Base-by-base conservation (phyloP, 2,329 filamentous ascomycete species). In the Shiraia sp. region DNA sequence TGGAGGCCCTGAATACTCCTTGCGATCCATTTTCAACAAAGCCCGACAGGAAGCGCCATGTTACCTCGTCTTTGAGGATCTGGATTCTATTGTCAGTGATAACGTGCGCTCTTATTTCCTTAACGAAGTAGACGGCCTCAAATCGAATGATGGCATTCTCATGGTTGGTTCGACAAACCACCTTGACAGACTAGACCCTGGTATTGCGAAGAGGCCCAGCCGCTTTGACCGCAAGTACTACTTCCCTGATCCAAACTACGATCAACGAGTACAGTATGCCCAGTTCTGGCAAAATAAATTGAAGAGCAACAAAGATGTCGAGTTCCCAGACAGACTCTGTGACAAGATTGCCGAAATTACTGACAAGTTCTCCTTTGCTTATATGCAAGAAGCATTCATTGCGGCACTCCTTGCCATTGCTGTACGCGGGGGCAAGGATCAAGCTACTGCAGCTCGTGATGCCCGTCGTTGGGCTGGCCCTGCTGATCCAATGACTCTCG, bases 101-200 rank as follows among this genome's bases (percentile, higher is more conserved):
- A 50, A 60, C 2, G 80, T 85, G 10, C 75, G 85, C 19, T 82
- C 78, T 37, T 88, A 86, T 71, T 88, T 88, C 68, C 73, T 88
- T 33, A 88, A 88, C 59, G 83, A 88, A 64, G 80, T 88, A 3
- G 85, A 88, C 48, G 85, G 85, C 0, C 77, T 88, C 9, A 79
- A 81, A 53, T 78, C 75, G 49, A 88, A 88, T 50, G 81, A 88
- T 50, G 85, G 85, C 9, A 86, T 88, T 37, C 78, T 87, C 53
- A 85, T 88, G 70, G 75, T 86, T 19, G 82, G 80, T 22, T 82
- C 78, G 38, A 86, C 83, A 0, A 86, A 86, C 56, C 73, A 77
- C 51, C 73, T 88, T 4, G 83, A 88, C 25, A 75, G 77, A 2
- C 69, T 88, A 4, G 85, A 88, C 50, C 83, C 84, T 0, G 84